Percentiles rank a stretch among this genome's conserved stretches.
These are phyloP conservation scores for Tremellales sp. DNA, from an alignment of 1,284 basidiomycete genomes.

Conservation along the genomic window DNA sequence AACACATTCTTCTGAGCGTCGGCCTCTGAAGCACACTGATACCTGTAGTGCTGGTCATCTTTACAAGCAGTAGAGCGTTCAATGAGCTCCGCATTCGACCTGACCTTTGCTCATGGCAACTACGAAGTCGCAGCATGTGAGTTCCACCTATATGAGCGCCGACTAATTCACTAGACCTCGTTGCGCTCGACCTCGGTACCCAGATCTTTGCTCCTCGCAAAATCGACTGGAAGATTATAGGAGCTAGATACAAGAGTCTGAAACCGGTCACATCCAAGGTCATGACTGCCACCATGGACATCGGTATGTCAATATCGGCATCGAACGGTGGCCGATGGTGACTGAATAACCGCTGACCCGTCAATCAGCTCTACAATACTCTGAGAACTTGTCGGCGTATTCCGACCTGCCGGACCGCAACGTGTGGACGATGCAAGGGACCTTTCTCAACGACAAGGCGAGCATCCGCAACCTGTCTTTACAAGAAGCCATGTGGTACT, in stretches of 20 bases:
- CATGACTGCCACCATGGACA: constrained; percentile 13
- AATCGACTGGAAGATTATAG: constrained; percentile 8
- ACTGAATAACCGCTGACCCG: too few relatives aligned
- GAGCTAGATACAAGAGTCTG: constrained; percentile 17
- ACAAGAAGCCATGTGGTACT: constrained; percentile 16
- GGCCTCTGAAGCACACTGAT: not conserved
- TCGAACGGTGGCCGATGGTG: too few relatives aligned
- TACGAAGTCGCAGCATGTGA: constrained; percentile 27
- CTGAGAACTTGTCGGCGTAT: constrained; percentile 9
- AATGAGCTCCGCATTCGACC: constrained; percentile 15
- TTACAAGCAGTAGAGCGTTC: constrained; percentile 7
- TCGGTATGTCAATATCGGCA: constrained; percentile 6
- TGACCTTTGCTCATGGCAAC: constrained; percentile 19
- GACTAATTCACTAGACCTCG: constrained; percentile 14
- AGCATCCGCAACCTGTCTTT: constrained; percentile 6
- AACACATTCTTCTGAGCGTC: too few relatives aligned
- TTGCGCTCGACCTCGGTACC: constrained; percentile 16
- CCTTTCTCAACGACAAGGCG: constrained; percentile 18
- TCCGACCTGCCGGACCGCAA: not conserved
- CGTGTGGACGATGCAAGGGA: constrained; percentile 24
- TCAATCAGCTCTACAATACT: constrained; percentile 20
- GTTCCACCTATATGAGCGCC: not conserved
- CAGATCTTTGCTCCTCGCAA: constrained; percentile 9
- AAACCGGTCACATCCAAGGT: constrained; percentile 16
- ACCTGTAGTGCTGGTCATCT: constrained; percentile 9